A percentile compares a stretch with the other conserved stretches of the same genome.
Conservation (phyloP, 345 rosid genomes). For the Pistacia vera region DNA sequence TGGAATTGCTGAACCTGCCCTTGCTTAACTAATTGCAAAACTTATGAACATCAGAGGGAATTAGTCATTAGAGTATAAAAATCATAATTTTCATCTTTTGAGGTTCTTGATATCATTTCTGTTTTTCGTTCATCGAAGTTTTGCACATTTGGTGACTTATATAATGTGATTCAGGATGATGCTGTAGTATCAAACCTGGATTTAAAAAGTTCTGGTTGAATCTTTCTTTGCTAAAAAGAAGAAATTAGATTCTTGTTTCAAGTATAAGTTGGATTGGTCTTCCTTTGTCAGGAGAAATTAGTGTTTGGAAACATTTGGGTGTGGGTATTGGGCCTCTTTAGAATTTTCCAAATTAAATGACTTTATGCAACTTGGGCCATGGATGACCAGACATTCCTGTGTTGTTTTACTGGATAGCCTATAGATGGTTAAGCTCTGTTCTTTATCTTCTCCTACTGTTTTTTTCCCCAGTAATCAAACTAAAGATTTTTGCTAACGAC, state of each 20-base stretch:
- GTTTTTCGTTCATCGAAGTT: neutral
- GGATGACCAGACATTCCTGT: neutral
- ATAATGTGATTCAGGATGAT: neutral
- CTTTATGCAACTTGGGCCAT: neutral
- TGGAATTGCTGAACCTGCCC: neutral
- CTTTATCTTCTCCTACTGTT: no score
- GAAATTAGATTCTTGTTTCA: neutral
- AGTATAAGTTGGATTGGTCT: neutral
- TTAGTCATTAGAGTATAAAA: neutral
- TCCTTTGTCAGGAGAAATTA: neutral
- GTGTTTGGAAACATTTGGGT: neutral
- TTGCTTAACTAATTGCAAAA: neutral
- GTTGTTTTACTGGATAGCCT: no score
- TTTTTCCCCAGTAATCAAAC: no score
- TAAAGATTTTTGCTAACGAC: no score
- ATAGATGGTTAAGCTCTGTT: no score
- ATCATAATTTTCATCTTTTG: neutral
- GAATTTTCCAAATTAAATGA: neutral
- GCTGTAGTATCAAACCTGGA: neutral
- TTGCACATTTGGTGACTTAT: neutral
- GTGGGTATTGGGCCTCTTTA: neutral
- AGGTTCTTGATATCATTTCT: conserved; percentile 1
- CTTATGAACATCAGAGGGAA: neutral
- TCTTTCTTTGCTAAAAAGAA: neutral
- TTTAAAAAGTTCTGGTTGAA: neutral